phyloP scores from a whole-genome alignment of 441 rosid genomes.

The Rhodomyrtus psidioides region DNA sequence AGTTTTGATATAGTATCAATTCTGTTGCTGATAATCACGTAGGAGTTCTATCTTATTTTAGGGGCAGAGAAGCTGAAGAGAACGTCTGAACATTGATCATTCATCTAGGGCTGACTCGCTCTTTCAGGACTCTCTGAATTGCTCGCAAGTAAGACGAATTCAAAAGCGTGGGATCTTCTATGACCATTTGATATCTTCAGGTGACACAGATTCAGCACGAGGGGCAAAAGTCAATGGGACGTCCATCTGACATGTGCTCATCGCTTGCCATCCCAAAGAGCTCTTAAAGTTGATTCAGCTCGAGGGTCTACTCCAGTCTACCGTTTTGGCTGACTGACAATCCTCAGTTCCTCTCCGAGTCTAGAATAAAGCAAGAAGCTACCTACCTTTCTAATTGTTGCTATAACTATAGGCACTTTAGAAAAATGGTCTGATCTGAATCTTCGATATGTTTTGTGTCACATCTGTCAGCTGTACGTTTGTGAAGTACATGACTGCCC shows the following conservation, averaged over 20 bases:
- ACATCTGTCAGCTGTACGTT: not conserved
- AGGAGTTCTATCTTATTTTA: not conserved
- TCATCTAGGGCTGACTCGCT: not conserved
- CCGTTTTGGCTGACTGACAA: not conserved
- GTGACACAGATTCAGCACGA: not conserved
- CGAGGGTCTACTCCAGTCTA: not conserved
- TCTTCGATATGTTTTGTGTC: not conserved
- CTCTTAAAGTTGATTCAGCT: not conserved
- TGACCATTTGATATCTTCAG: not conserved
- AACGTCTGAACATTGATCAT: not conserved
- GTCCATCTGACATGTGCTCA: not conserved
- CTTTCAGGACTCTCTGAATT: not conserved
- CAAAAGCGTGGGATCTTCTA: not conserved
- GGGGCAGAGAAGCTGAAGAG: not conserved
- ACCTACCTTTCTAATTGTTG: not conserved
- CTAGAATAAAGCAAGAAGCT: not conserved
- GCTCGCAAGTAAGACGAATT: not conserved
- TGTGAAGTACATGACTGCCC: not conserved
- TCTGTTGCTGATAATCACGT: not conserved
- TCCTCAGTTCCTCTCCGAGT: not conserved
- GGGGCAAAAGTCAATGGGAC: not conserved
- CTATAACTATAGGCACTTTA: not conserved
- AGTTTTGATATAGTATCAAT: not conserved
- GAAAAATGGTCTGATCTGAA: not conserved
- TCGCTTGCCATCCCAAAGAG: not conserved